These are phyloP conservation scores for Diplotaxis tenuifolia DNA, from an alignment of 345 rosid genomes.

Conservation along the genomic window DNA sequence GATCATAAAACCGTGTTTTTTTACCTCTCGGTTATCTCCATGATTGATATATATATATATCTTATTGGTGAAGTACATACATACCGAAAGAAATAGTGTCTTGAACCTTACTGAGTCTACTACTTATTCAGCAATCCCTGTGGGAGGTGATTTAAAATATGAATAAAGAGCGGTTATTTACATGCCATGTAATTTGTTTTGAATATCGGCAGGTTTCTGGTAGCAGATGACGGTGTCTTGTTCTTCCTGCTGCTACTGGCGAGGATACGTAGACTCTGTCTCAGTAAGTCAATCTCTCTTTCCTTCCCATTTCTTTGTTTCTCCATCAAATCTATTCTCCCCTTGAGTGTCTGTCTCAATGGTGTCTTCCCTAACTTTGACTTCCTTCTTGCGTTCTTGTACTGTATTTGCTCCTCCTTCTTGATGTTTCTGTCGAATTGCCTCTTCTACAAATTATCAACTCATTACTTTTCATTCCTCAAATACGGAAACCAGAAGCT, in stretches of 20 bases:
- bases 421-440: conserved; percentile 46
- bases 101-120: conserved; percentile 15
- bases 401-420: conserved; percentile 40
- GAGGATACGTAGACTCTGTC: conserved; percentile 69
- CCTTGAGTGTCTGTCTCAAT: conserved; percentile 47
- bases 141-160: background rate
- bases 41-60: background rate
- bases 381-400: conserved; percentile 60
- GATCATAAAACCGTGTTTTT: background rate
- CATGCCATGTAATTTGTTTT: conserved; percentile 23
- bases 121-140: background rate
- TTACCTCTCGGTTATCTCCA: background rate
- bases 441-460: conserved; percentile 39
- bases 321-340: conserved; percentile 45
- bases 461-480: background rate
- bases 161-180: conserved; percentile 13
- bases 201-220: conserved; percentile 24
- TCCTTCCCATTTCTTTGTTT: conserved; percentile 45
- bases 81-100: conserved; percentile 22
- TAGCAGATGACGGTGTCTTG: conserved; percentile 19
- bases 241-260: conserved; percentile 36
- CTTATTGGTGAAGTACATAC: conserved; percentile 13
- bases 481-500: background rate
- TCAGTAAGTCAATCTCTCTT: conserved; percentile 65
- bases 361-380: conserved; percentile 47